Conservation (phyloP, 495 filamentous ascomycete genomes). For the Xanthoparmelia taractica region DNA sequence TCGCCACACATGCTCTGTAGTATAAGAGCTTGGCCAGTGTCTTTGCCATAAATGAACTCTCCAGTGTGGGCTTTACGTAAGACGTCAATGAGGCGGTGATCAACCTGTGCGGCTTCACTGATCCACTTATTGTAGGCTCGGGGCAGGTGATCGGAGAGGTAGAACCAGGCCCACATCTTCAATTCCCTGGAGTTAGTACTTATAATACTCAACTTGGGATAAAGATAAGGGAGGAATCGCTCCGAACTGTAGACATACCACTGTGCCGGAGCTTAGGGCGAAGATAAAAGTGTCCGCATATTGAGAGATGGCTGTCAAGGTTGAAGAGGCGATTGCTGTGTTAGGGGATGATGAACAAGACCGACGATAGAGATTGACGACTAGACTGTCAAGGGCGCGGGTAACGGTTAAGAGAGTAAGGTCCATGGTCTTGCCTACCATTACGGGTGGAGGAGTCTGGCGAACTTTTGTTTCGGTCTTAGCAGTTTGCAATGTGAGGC, state of each 20-base stretch:
- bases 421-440: conserved; percentile 76
- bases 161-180: conserved; percentile 84
- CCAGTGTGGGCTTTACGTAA: conserved; percentile 59
- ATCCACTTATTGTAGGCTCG: conserved; percentile 83
- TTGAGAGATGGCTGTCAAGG: conserved; percentile 39
- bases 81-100: conserved; percentile 65
- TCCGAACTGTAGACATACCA: conserved; percentile 29
- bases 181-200: neutral
- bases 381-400: conserved; percentile 65
- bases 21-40: conserved; percentile 65
- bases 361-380: conserved; percentile 58
- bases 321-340: conserved; percentile 15
- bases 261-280: conserved; percentile 62
- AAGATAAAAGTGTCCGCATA: conserved; percentile 67
- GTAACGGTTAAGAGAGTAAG: conserved; percentile 74
- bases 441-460: conserved; percentile 30
- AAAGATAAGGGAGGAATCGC: neutral
- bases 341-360: conserved; percentile 19
- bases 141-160: conserved; percentile 60
- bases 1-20: conserved; percentile 70
- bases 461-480: neutral
- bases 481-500: neutral
- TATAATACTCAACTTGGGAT: neutral
- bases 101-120: conserved; percentile 66
- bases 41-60: conserved; percentile 64